These are phyloP conservation scores for Ulota crispa DNA, from an alignment of 225 moss, liverwort and hornwort genomes.

Conservation along the genomic window DNA sequence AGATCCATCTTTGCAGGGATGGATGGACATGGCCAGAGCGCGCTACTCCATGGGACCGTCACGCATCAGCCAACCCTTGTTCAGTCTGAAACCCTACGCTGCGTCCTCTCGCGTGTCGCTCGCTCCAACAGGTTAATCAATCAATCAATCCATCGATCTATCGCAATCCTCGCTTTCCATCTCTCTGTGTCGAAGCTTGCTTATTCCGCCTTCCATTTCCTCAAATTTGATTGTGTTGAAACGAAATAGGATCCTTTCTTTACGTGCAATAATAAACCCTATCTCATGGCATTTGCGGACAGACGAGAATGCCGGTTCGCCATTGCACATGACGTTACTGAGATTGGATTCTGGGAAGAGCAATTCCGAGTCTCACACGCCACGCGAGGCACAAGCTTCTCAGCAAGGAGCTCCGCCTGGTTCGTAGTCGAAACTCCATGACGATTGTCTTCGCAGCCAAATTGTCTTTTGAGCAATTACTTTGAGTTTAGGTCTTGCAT, in stretches of 20 bases:
- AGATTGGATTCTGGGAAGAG: constrained; percentile 30
- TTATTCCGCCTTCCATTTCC: neutral
- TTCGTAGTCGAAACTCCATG: constrained; percentile 12
- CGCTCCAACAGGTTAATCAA: constrained; percentile 24
- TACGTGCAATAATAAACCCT: neutral
- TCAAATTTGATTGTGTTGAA: no score
- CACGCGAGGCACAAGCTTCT: constrained; percentile 3
- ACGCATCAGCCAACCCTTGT: constrained; percentile 70
- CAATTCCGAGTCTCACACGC: constrained; percentile 11
- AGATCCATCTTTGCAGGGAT: constrained; percentile 60
- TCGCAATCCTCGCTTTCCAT: neutral
- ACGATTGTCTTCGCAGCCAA: neutral
- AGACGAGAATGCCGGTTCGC: constrained; percentile 31
- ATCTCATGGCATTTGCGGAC: neutral
- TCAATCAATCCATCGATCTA: neutral
- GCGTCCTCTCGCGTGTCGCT: constrained; percentile 45
- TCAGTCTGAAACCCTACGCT: constrained; percentile 76
- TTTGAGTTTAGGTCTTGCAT: neutral
- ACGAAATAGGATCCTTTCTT: neutral
- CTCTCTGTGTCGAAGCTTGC: neutral
- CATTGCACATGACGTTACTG: constrained; percentile 31
- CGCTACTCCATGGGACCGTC: constrained; percentile 81
- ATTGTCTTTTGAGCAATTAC: neutral
- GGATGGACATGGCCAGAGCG: constrained; percentile 85
- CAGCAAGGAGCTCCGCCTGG: constrained; percentile 26